Conservation (phyloP, 169 alveolate genomes). For the Neospora caninum region DNA sequence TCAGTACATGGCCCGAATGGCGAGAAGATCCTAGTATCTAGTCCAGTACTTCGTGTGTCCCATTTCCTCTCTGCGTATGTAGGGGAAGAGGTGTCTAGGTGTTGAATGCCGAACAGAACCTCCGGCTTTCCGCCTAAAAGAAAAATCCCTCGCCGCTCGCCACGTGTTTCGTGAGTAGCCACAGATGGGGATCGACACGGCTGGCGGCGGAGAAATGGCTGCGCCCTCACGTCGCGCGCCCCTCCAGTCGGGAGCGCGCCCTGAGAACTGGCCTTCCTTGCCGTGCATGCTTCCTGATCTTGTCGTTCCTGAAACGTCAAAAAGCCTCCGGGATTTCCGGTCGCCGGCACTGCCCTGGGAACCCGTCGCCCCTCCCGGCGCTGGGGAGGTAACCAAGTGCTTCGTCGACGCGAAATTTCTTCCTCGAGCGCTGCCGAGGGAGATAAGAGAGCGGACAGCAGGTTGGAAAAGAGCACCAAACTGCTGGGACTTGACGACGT, state of each 20-base stretch:
- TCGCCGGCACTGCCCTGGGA: not conserved
- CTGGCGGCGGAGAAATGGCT: too few species aligned
- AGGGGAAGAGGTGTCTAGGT: too few species aligned
- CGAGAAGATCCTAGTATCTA: too few species aligned
- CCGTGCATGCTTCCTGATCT: not conserved
- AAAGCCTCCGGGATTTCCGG: not conserved
- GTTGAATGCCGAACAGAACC: too few species aligned
- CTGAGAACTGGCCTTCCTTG: not conserved
- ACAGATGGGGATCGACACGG: too few species aligned
- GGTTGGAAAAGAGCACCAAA: conserved; percentile 27
- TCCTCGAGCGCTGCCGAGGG: not conserved
- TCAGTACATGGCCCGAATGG: too few species aligned
- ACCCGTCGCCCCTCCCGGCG: not conserved
- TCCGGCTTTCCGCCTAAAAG: too few species aligned
- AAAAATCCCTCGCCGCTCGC: too few species aligned
- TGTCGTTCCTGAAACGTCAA: not conserved
- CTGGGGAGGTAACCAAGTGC: not conserved
- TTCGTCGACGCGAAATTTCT: conserved; percentile 7
- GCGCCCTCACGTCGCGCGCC: not conserved
- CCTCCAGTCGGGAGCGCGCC: not conserved
- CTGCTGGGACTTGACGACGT: not conserved
- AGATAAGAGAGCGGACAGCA: not conserved
- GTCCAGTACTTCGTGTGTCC: too few species aligned
- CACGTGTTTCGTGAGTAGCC: too few species aligned
- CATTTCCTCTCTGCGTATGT: too few species aligned